Evolutionary conservation across 1,284 basidiomycete species (phyloP).

Genomic region (Tilletiopsis washingtonensis): DNA sequence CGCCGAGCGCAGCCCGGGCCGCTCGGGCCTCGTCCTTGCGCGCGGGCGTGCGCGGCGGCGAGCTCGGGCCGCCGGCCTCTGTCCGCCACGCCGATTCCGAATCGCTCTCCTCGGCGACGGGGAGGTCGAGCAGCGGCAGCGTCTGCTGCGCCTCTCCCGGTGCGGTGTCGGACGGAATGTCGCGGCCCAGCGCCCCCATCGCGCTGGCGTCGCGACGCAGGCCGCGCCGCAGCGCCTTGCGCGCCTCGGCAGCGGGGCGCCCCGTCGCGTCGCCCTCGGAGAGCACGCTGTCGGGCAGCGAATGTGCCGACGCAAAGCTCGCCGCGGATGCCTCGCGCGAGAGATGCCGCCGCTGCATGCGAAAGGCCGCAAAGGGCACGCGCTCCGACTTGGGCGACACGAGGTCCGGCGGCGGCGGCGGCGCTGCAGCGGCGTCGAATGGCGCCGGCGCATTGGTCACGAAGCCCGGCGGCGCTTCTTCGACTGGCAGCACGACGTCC

Average conservation of each 20-base stretch:
- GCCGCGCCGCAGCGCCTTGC: constrained; percentile 3
- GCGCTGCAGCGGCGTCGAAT: not conserved
- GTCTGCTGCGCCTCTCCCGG: too few species aligned
- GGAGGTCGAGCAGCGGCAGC: too few species aligned
- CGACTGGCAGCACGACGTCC: constrained; percentile 1
- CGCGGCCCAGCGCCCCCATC: not conserved
- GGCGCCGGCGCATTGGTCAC: not conserved
- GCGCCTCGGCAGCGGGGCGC: too few species aligned
- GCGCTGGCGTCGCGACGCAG: constrained; percentile 1
- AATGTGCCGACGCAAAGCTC: constrained; percentile 21
- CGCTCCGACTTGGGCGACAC: not conserved
- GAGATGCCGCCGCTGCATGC: constrained; percentile 6
- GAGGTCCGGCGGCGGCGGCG: constrained; percentile 1
- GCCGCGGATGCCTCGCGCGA: constrained; percentile 14
- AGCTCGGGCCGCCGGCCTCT: too few species aligned
- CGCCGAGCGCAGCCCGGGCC: too few species aligned
- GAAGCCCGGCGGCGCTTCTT: not conserved
- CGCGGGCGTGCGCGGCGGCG: too few species aligned
- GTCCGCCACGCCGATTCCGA: too few species aligned
- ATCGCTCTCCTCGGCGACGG: too few species aligned
- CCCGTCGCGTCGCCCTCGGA: constrained; percentile 22
- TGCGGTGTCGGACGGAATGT: not conserved
- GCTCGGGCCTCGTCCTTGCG: too few species aligned
- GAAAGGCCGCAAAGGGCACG: not conserved
- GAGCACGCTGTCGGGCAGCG: constrained; percentile 8